phyloP scores from a whole-genome alignment of 2,329 filamentous ascomycete species.

The Alternaria ventricosa region DNA sequence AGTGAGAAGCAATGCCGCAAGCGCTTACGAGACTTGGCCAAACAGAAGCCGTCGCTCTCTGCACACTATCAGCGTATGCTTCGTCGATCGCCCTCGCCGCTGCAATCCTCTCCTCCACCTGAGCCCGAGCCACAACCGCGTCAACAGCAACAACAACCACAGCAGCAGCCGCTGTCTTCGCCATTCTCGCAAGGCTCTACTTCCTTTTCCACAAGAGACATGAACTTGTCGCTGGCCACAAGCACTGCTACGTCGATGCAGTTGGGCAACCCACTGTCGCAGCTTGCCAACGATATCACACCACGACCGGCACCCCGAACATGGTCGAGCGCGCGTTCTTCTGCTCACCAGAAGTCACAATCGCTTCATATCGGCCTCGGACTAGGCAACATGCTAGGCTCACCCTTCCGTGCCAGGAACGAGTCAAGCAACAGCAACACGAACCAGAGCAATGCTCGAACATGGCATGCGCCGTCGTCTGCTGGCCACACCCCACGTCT shows the following conservation, averaged over 20 bases:
- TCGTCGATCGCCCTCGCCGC: conserved; percentile 66
- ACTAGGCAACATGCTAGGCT: conserved; percentile 50
- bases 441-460: conserved; percentile 38
- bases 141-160: not conserved
- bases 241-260: conserved; percentile 62
- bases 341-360: conserved; percentile 59
- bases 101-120: conserved; percentile 50
- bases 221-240: conserved; percentile 59
- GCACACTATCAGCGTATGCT: conserved; percentile 70
- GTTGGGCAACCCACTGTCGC: conserved; percentile 55
- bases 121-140: conserved; percentile 41
- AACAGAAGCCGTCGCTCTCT: conserved; percentile 66
- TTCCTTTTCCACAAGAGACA: conserved; percentile 56
- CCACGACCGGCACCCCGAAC: conserved; percentile 46
- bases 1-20: conserved; percentile 65
- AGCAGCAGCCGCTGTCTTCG: conserved; percentile 49
- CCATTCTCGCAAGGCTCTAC: conserved; percentile 34
- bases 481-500: conserved; percentile 41
- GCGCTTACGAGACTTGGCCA: conserved; percentile 65
- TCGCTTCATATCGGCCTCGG: conserved; percentile 57
- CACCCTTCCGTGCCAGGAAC: conserved; percentile 50
- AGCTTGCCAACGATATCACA: conserved; percentile 49
- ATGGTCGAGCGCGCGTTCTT: conserved; percentile 55
- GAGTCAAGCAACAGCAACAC: conserved; percentile 34
- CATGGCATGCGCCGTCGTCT: conserved; percentile 41